Evolutionary conservation across 768 basidiomycete genomes (phyloP).

Genomic region (Lactifluus rugatus): DNA sequence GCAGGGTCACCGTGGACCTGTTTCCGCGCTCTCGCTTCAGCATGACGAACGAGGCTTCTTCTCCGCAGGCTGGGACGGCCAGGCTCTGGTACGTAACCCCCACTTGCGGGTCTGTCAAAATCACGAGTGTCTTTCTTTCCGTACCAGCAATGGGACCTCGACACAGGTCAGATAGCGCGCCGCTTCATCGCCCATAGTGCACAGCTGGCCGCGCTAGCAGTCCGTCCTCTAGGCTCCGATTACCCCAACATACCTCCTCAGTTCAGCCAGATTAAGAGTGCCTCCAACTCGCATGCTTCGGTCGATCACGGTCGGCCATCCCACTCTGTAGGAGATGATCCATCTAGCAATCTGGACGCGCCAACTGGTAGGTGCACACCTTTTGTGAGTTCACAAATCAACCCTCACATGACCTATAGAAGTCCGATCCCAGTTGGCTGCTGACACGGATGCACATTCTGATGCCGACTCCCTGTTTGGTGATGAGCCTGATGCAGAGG

Average conservation of each 20-base stretch:
- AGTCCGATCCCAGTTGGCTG: constrained; percentile 2
- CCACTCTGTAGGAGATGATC: constrained; percentile 2
- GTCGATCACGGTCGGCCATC: background rate
- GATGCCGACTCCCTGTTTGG: constrained; percentile 87
- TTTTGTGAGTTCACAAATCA: background rate
- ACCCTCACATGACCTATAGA: constrained; percentile 5
- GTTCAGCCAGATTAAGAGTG: constrained; percentile 8
- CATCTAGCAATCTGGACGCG: background rate
- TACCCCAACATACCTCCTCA: constrained; percentile 22
- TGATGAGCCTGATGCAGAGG: constrained; percentile 62
- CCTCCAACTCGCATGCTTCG: background rate
- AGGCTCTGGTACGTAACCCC: constrained; percentile 51
- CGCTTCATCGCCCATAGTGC: constrained; percentile 74
- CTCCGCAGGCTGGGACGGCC: constrained; percentile 93
- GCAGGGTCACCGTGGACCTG: constrained; percentile 66
- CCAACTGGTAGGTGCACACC: background rate
- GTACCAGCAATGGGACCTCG: constrained; percentile 91
- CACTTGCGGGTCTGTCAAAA: background rate
- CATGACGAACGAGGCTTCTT: constrained; percentile 79
- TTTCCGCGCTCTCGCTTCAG: constrained; percentile 76
- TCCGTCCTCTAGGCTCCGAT: constrained; percentile 50
- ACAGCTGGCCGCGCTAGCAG: constrained; percentile 72
- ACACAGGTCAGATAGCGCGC: constrained; percentile 73
- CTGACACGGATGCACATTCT: constrained; percentile 54
- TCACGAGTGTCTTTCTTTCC: constrained; percentile 8